Percentiles rank a stretch among this genome's conserved stretches.
These are phyloP conservation scores for Yamadazyma mexicana DNA, from an alignment of 1,139 yeast species.

Conservation along the genomic window DNA sequence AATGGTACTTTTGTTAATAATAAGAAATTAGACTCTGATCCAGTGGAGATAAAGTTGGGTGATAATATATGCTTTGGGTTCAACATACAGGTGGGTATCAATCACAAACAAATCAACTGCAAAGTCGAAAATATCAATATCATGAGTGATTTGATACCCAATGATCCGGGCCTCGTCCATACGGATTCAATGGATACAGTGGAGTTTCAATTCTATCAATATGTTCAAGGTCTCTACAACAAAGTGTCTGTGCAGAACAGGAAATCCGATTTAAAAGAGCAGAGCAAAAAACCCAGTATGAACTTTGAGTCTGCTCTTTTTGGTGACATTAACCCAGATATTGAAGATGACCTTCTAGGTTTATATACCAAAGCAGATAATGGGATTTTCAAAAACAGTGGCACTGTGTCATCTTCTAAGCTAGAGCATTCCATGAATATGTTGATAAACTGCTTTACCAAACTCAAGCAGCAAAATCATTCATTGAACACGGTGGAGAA, in stretches of 20 bases:
- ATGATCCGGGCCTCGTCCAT: slow-evolving; percentile 9
- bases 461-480: slow-evolving; percentile 38
- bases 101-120: slow-evolving; percentile 84
- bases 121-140: slow-evolving; percentile 70
- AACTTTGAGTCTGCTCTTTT: slow-evolving; percentile 74
- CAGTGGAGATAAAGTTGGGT: slow-evolving; percentile 65
- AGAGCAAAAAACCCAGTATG: slow-evolving; percentile 3
- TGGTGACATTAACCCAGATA: slow-evolving; percentile 66
- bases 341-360: slow-evolving; percentile 63
- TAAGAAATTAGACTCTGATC: slow-evolving; percentile 62
- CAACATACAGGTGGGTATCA: slow-evolving; percentile 79
- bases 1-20: slow-evolving; percentile 94
- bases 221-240: slow-evolving; percentile 39
- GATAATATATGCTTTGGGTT: slow-evolving; percentile 89
- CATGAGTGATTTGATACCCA: slow-evolving; percentile 39
- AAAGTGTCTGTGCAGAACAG: slow-evolving; percentile 11
- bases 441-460: slow-evolving; percentile 29
- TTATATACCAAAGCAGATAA: slow-evolving; percentile 54
- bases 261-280: slow-evolving; percentile 4
- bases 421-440: slow-evolving; percentile 41
- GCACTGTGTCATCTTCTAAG: slow-evolving; percentile 54
- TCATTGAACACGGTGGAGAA: slow-evolving; percentile 31
- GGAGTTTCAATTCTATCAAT: slow-evolving; percentile 44
- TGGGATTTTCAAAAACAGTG: slow-evolving; percentile 65
- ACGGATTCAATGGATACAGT: slow-evolving; percentile 18